phyloP scores from a whole-genome alignment of 2,329 filamentous ascomycete species.

The Diaporthe citrichinensis region DNA sequence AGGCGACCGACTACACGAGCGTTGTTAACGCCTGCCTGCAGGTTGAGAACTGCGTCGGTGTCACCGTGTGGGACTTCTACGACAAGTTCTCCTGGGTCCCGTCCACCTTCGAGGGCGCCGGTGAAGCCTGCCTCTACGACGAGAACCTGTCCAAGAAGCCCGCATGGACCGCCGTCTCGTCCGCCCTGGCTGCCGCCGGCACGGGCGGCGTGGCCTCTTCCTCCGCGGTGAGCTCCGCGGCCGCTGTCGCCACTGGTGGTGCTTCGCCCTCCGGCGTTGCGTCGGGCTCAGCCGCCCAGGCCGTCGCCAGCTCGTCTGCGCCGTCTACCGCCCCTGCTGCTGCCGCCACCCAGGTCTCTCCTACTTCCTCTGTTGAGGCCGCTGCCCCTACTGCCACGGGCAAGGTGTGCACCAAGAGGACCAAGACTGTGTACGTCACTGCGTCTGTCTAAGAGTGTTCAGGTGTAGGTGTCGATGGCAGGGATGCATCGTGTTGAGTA shows the following conservation, averaged over 20 bases:
- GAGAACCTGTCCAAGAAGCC: slow-evolving; percentile 55
- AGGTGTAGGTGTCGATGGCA: neutral
- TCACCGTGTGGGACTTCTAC: slow-evolving; percentile 59
- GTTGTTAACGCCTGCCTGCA: slow-evolving; percentile 55
- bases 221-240: slow-evolving; percentile 14
- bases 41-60: slow-evolving; percentile 55
- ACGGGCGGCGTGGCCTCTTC: slow-evolving; percentile 40
- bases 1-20: slow-evolving; percentile 61
- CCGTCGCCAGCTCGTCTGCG: neutral
- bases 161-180: slow-evolving; percentile 54
- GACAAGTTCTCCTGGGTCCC: slow-evolving; percentile 60
- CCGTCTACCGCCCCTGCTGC: neutral
- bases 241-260: slow-evolving; percentile 12
- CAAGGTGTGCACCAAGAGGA: slow-evolving; percentile 38
- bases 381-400: slow-evolving; percentile 4
- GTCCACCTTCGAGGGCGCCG: slow-evolving; percentile 52
- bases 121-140: slow-evolving; percentile 56
- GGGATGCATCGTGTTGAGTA: neutral
- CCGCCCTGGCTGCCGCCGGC: slow-evolving; percentile 52
- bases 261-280: neutral
- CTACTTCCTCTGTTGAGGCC: slow-evolving; percentile 10
- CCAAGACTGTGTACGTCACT: slow-evolving; percentile 40
- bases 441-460: slow-evolving; percentile 27
- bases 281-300: slow-evolving; percentile 8
- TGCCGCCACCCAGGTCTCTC: neutral